phyloP scores from a whole-genome alignment of 2,329 filamentous ascomycete species.

The Trichoderma oligosporum region DNA sequence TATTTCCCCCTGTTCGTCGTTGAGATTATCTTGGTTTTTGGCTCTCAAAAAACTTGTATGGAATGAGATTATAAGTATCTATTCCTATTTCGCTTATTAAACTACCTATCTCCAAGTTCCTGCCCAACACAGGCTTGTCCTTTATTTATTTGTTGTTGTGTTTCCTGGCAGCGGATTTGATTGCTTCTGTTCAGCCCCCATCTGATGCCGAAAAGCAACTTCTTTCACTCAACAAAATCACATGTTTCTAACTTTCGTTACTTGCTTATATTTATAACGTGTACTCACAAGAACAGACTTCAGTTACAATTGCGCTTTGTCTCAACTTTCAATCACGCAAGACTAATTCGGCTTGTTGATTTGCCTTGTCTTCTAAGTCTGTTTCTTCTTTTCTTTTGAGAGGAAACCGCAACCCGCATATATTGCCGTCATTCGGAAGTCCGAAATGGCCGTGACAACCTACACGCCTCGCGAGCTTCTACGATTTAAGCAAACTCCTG shows the following conservation, averaged over 20 bases:
- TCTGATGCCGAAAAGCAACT: background rate
- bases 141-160: background rate
- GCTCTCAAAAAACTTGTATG: background rate
- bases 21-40: background rate
- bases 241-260: background rate
- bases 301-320: conserved; percentile 32
- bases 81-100: background rate
- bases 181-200: too few relatives aligned
- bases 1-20: conserved; percentile 1
- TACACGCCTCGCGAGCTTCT: conserved; percentile 48
- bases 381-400: conserved; percentile 37
- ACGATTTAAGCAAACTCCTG: conserved; percentile 29
- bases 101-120: background rate
- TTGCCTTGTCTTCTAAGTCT: conserved; percentile 35
- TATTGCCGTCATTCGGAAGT: conserved; percentile 37
- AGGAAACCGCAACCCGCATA: conserved; percentile 36
- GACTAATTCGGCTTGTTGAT: conserved; percentile 22
- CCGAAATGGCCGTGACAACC: conserved; percentile 41
- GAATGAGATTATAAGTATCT: background rate
- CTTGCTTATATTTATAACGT: background rate
- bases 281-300: conserved; percentile 31
- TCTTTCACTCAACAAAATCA: background rate
- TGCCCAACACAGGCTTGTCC: background rate
- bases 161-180: background rate
- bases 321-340: conserved; percentile 34